These are phyloP conservation scores for Torrubiellomyces zombiae DNA, from an alignment of 2,329 filamentous ascomycete species.

Conservation along the genomic window DNA sequence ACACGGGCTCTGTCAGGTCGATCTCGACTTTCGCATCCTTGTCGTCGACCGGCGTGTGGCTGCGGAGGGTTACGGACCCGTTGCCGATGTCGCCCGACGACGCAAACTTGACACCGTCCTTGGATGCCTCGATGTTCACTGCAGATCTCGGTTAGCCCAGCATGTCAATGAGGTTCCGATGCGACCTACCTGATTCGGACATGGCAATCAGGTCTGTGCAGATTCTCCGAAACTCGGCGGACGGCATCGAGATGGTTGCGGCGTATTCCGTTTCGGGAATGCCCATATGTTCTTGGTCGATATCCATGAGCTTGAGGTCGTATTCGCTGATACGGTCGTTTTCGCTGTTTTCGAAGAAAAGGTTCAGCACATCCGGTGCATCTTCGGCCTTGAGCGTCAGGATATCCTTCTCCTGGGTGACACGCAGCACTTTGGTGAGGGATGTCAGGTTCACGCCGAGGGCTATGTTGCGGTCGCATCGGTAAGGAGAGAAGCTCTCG, in stretches of 20 bases:
- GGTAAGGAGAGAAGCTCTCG: slow-evolving; percentile 85
- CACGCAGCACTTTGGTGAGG: slow-evolving; percentile 91
- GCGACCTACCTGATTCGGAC: slow-evolving; percentile 74
- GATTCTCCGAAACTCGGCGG: slow-evolving; percentile 82
- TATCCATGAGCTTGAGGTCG: slow-evolving; percentile 99
- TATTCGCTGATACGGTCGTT: slow-evolving; percentile 94
- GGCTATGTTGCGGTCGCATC: slow-evolving; percentile 97
- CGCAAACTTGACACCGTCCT: slow-evolving; percentile 92
- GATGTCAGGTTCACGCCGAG: slow-evolving; percentile 94
- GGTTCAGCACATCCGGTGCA: slow-evolving; percentile 84
- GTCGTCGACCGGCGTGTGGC: slow-evolving; percentile 80
- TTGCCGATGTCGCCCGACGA: slow-evolving; percentile 92
- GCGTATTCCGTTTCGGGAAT: slow-evolving; percentile 99
- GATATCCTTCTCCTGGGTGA: slow-evolving; percentile 85
- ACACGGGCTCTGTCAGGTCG: slow-evolving; percentile 78
- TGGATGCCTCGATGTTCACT: slow-evolving; percentile 93
- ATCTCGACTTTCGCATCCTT: slow-evolving; percentile 74
- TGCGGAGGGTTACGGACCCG: slow-evolving; percentile 80
- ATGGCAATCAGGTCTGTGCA: slow-evolving; percentile 81
- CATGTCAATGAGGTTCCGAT: no score
- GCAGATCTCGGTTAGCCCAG: slow-evolving; percentile 1
- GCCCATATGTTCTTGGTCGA: slow-evolving; percentile 97
- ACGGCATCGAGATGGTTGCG: slow-evolving; percentile 77
- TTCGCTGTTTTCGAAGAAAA: slow-evolving; percentile 81
- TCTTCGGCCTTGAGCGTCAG: slow-evolving; percentile 96